phyloP scores from a whole-genome alignment of 306 rosid genomes.

The Gleditsia sinensis region DNA sequence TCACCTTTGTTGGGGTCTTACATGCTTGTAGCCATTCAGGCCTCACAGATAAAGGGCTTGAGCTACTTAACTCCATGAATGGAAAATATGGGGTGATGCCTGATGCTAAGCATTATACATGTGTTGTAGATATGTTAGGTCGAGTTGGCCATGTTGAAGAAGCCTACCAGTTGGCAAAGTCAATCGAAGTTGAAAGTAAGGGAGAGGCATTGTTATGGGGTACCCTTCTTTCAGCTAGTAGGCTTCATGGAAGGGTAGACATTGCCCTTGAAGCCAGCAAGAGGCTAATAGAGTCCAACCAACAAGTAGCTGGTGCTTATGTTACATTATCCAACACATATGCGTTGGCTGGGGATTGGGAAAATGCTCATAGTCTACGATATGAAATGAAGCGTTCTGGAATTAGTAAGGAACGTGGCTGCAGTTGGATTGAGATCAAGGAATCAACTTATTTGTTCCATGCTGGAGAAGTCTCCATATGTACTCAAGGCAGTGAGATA shows the following conservation, averaged over 20 bases:
- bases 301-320: slow-evolving; percentile 70
- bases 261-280: slow-evolving; percentile 71
- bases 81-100: slow-evolving; percentile 63
- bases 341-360: slow-evolving; percentile 78
- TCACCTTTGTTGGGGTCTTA: slow-evolving; percentile 81
- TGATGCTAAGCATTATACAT: slow-evolving; percentile 66
- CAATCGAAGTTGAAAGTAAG: slow-evolving; percentile 46
- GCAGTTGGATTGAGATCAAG: slow-evolving; percentile 88
- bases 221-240: slow-evolving; percentile 78
- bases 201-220: slow-evolving; percentile 73
- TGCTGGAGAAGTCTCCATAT: slow-evolving; percentile 62
- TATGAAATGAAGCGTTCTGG: slow-evolving; percentile 64
- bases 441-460: slow-evolving; percentile 63
- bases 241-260: slow-evolving; percentile 84
- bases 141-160: slow-evolving; percentile 68
- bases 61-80: slow-evolving; percentile 60
- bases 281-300: slow-evolving; percentile 62
- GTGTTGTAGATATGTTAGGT: slow-evolving; percentile 81
- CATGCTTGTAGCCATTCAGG: slow-evolving; percentile 94
- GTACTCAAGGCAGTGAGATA: slow-evolving; percentile 47
- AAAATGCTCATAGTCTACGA: slow-evolving; percentile 55
- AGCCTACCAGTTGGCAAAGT: slow-evolving; percentile 71
- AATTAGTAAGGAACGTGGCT: slow-evolving; percentile 74
- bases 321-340: slow-evolving; percentile 75
- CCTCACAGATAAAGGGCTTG: slow-evolving; percentile 72